These are phyloP conservation scores for Sugiyamaella grinbergsii DNA, from an alignment of 1,139 yeast species.

Conservation along the genomic window DNA sequence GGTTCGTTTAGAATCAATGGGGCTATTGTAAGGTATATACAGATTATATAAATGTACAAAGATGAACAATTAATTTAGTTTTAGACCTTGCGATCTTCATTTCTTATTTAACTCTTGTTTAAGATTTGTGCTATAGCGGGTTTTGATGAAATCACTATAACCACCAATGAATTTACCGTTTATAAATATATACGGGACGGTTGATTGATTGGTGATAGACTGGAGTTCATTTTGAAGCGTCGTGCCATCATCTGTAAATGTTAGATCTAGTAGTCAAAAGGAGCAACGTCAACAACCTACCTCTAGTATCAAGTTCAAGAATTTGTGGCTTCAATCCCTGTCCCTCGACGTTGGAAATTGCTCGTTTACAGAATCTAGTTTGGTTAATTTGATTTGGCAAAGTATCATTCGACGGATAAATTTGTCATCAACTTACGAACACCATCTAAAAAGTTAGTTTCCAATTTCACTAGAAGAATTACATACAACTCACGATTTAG, in stretches of 20 bases:
- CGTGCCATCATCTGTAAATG: slow-evolving; percentile 24
- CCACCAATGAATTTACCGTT: slow-evolving; percentile 32
- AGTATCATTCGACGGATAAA: background rate
- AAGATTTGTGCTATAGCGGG: slow-evolving; percentile 17
- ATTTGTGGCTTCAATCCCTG: slow-evolving; percentile 30
- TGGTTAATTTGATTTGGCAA: background rate
- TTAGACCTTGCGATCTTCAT: too few relatives aligned
- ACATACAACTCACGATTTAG: slow-evolving; percentile 15
- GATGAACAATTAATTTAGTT: too few relatives aligned
- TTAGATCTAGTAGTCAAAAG: background rate
- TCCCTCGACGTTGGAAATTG: slow-evolving; percentile 18
- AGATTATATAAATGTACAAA: too few relatives aligned
- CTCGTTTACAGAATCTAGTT: slow-evolving; percentile 17
- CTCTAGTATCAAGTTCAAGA: slow-evolving; percentile 31
- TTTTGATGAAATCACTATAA: slow-evolving; percentile 21
- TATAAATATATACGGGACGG: slow-evolving; percentile 30
- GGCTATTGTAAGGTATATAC: too few relatives aligned
- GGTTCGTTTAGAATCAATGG: slow-evolving; percentile 74
- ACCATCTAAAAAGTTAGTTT: slow-evolving; percentile 14
- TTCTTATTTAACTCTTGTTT: slow-evolving; percentile 15
- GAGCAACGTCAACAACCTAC: slow-evolving; percentile 18
- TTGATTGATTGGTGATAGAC: slow-evolving; percentile 26
- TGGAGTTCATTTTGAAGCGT: slow-evolving; percentile 26
- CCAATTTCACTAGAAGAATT: background rate
- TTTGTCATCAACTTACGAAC: slow-evolving; percentile 13